A percentile compares a stretch with the other conserved stretches of the same genome.
Conservation (phyloP, 1,139 yeast genomes). For the Geotrichum reessii region DNA sequence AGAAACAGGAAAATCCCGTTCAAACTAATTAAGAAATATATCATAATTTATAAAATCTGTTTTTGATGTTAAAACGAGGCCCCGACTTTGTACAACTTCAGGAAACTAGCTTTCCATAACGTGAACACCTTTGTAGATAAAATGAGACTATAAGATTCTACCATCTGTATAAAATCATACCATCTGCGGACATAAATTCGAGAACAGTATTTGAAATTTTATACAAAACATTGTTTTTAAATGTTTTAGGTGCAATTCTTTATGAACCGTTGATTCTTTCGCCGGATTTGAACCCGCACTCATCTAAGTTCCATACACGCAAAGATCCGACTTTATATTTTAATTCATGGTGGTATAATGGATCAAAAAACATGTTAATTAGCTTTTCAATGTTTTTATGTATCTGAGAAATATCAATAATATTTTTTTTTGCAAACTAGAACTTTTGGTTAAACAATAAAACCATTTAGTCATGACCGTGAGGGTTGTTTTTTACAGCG, state of each 20-base stretch:
- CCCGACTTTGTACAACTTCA: constrained; percentile 41
- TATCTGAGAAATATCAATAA: background rate
- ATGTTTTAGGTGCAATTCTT: background rate
- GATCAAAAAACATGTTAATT: constrained; percentile 1
- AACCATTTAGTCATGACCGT: background rate
- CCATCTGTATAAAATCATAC: background rate
- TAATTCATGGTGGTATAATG: background rate
- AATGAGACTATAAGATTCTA: too few species aligned
- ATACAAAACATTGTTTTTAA: background rate
- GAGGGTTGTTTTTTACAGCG: background rate
- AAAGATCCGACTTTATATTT: background rate
- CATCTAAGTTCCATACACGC: background rate
- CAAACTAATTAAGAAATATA: constrained; percentile 50
- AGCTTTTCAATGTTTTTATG: background rate
- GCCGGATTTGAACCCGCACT: constrained; percentile 1
- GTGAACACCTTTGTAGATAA: constrained; percentile 2
- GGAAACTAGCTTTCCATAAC: constrained; percentile 6
- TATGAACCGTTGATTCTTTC: background rate
- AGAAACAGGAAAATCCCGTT: constrained; percentile 49
- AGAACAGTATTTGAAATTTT: background rate
- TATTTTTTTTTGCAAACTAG: background rate
- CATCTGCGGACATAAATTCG: background rate
- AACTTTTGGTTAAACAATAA: background rate
- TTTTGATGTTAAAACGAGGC: constrained; percentile 44
- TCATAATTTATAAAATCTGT: constrained; percentile 48